Evolutionary conservation across 2,329 filamentous ascomycete species (phyloP).

Genomic region (Cadophora gregata): DNA sequence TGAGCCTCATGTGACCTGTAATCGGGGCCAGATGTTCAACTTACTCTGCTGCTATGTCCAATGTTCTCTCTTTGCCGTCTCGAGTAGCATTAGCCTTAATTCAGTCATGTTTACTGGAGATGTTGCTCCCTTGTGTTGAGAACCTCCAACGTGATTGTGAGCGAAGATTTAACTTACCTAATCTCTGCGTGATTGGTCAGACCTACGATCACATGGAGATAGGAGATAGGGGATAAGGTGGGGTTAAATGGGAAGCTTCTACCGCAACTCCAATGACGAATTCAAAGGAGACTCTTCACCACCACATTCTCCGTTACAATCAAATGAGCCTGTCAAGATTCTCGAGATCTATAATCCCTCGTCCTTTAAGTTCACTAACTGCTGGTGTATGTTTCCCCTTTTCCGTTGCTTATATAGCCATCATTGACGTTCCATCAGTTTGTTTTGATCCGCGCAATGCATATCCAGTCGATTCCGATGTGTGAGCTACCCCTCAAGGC

Average conservation of each 20-base stretch:
- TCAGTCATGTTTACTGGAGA: background rate
- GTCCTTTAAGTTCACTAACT: constrained; percentile 26
- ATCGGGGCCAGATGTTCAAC: background rate
- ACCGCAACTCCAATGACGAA: constrained; percentile 7
- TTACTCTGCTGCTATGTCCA: background rate
- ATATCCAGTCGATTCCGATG: constrained; percentile 89
- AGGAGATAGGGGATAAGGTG: constrained; percentile 28
- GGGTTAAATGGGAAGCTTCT: background rate
- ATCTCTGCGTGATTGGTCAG: constrained; percentile 4
- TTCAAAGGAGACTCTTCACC: background rate
- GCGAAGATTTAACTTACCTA: background rate
- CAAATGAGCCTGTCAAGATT: constrained; percentile 34
- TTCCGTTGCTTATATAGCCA: background rate
- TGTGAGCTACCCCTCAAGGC: constrained; percentile 61
- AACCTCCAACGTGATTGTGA: background rate
- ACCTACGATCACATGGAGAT: constrained; percentile 18
- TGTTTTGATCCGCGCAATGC: constrained; percentile 61
- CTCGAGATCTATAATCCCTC: constrained; percentile 28
- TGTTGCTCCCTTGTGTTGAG: background rate
- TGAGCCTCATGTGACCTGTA: constrained; percentile 22
- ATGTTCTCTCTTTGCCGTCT: too few relatives aligned
- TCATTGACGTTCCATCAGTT: constrained; percentile 20
- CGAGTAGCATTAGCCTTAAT: too few relatives aligned
- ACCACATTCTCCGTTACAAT: background rate
- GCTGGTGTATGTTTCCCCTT: constrained; percentile 25